Evolutionary conservation across 164 flowering plant genomes (phyloP).

Genomic region (Magnolia sinica): DNA sequence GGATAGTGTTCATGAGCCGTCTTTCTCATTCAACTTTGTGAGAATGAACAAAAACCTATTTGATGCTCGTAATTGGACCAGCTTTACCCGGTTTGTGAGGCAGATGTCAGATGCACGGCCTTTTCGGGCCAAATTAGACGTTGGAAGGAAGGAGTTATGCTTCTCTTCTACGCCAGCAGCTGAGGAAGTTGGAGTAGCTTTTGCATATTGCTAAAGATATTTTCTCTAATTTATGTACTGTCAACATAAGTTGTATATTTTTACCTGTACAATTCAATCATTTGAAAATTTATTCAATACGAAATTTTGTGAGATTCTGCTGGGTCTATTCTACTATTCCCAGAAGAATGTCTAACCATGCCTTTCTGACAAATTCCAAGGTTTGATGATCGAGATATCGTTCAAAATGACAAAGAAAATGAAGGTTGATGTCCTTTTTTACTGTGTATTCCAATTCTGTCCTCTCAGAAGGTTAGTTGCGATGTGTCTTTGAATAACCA

Average conservation of each 20-base stretch:
- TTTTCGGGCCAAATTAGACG: constrained; percentile 44
- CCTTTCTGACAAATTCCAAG: neutral
- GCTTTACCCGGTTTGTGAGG: constrained; percentile 54
- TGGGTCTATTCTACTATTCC: neutral
- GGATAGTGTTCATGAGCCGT: constrained; percentile 34
- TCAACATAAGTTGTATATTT: constrained; percentile 8
- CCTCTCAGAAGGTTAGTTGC: neutral
- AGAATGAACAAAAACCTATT: constrained; percentile 63
- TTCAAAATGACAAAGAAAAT: neutral
- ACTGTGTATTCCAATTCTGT: neutral
- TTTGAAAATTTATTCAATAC: constrained; percentile 8
- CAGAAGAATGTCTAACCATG: neutral
- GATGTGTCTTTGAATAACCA: neutral
- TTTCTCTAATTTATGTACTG: constrained; percentile 1
- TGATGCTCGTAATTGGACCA: constrained; percentile 44
- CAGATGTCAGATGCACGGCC: constrained; percentile 43
- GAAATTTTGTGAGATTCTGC: constrained; percentile 4
- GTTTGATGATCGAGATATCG: neutral
- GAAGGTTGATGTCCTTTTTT: neutral
- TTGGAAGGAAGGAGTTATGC: constrained; percentile 21
- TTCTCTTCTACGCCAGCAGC: constrained; percentile 27
- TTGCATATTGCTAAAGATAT: constrained; percentile 25
- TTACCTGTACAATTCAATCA: neutral
- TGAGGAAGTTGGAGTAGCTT: constrained; percentile 25
- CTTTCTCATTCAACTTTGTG: constrained; percentile 56